Percentiles rank a stretch among this genome's conserved stretches.
Evolutionary conservation across 2,329 filamentous ascomycete species (phyloP).

Genomic region (Chaetothyriales sp.): DNA sequence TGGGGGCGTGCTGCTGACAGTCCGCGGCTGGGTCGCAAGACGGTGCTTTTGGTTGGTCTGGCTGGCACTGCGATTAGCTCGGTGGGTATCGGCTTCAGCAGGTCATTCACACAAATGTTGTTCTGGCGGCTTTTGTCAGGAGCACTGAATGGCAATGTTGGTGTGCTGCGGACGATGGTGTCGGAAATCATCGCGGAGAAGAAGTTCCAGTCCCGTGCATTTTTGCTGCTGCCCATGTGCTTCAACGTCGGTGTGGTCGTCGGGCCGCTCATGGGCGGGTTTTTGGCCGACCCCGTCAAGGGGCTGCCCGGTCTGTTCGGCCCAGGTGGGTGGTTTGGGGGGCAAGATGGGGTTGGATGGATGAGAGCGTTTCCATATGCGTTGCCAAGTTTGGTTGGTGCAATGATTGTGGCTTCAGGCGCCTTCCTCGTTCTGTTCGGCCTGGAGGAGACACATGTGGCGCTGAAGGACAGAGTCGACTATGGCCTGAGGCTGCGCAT

Average conservation of each 20-base stretch:
- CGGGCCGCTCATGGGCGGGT: conserved; percentile 41
- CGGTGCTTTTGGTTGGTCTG: conserved; percentile 61
- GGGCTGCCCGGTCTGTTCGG: conserved; percentile 51
- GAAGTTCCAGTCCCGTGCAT: conserved; percentile 43
- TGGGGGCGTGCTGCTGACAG: conserved; percentile 63
- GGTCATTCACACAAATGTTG: conserved; percentile 46
- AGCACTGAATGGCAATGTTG: conserved; percentile 55
- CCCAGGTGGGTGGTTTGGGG: conserved; percentile 40
- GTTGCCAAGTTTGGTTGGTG: conserved; percentile 53
- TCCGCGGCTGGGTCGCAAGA: conserved; percentile 54
- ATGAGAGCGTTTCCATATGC: conserved; percentile 53
- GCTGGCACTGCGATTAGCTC: conserved; percentile 52
- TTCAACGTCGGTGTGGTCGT: conserved; percentile 46
- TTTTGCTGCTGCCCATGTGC: conserved; percentile 49
- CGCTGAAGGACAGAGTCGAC: conserved; percentile 25
- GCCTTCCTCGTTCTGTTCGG: conserved; percentile 44
- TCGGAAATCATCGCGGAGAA: conserved; percentile 57
- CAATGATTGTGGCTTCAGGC: conserved; percentile 42
- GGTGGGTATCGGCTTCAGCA: conserved; percentile 54
- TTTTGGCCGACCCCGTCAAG: conserved; percentile 50
- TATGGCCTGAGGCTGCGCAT: conserved; percentile 24
- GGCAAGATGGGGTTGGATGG: conserved; percentile 45
- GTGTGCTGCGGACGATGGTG: conserved; percentile 61
- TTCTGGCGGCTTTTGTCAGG: conserved; percentile 54
- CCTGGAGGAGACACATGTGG: conserved; percentile 43